These are phyloP conservation scores for Monosporascus sp. DNA, from an alignment of 2,329 filamentous ascomycete genomes.

Conservation along the genomic window DNA sequence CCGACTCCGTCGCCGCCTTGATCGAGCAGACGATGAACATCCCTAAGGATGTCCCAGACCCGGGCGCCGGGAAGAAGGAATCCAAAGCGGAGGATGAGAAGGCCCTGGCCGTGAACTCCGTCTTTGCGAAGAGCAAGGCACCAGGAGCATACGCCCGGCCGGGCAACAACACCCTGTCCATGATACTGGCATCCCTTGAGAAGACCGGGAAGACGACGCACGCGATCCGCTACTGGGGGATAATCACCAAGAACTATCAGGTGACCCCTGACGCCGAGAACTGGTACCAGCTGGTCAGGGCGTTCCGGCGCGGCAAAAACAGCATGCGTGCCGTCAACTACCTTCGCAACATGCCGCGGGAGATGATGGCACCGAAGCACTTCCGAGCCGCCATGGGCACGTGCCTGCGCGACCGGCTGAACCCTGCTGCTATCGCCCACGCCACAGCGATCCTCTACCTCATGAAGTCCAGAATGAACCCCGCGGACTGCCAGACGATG, in stretches of 20 bases:
- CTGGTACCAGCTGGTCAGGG: constrained; percentile 61
- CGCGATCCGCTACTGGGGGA: constrained; percentile 74
- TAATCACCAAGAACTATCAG: constrained; percentile 56
- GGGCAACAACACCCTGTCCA: constrained; percentile 56
- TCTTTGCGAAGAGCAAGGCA: constrained; percentile 3
- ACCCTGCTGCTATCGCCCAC: constrained; percentile 60
- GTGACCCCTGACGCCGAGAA: constrained; percentile 69
- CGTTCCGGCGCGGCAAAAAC: constrained; percentile 60
- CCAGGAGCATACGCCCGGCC: constrained; percentile 36
- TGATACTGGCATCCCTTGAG: constrained; percentile 61
- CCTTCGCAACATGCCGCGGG: constrained; percentile 49
- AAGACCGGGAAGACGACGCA: constrained; percentile 54
- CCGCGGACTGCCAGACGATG: constrained; percentile 47
- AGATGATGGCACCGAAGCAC: constrained; percentile 42
- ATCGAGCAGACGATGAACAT: constrained; percentile 80
- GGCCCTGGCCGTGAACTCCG: no score
- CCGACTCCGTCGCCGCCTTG: constrained; percentile 67
- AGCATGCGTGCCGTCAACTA: constrained; percentile 57
- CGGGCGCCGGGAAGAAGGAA: constrained; percentile 1
- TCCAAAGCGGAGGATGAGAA: neutral
- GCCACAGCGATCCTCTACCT: constrained; percentile 60
- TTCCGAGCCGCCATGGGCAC: constrained; percentile 69
- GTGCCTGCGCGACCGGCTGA: constrained; percentile 73
- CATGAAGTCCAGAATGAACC: constrained; percentile 45
- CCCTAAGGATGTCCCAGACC: constrained; percentile 44